Evolutionary conservation across 495 filamentous ascomycete genomes (phyloP), one percentile per base, ranked within the genome.

Genomic region (Penicillium coprophilum): DNA sequence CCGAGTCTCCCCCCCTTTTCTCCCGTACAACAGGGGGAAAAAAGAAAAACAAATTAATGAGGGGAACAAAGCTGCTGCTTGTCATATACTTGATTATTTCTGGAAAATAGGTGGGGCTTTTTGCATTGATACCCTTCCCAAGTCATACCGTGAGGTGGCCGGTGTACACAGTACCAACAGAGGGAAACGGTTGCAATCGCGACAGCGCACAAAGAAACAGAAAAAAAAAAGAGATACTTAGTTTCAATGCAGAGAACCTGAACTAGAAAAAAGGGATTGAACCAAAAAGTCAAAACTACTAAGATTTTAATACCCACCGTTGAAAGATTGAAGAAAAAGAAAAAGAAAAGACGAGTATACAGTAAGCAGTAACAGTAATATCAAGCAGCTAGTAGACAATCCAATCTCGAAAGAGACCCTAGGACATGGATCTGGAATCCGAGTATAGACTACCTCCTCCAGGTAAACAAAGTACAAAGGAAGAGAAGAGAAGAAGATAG

Each of bases 41-140:
- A 53, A 23, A 45, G 24, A 46, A 53, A 51, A 59, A 50, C 40
- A 51, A 48, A 48, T 61, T 50, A 60, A 54, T 62, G 46, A 50
- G 43, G 27, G 40, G 53, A 23, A 32, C 6, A 17, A 9, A 28
- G n/a, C 20, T n/a, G 31, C 30, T 41, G 23, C 34, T 49, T 43
- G 45, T 45, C 45, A 59, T 57, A 61, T 55, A 61, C 55, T 56
- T 30, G 55, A 51, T 60, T 62, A 53, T 31, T 61, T 53, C 47
- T 28, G 12, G n/a, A 46, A 50, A 66, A 61, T 55, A 31, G 57
- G 65, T 66, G 65, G 65, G 65, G 65, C 60, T 46, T 57, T 57
- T 36, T 47, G 51, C 55, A 57, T 59, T 56, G 56, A 56, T 50
- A 45, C 41, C n/a, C 15, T 30, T 46, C 44, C 27, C 27, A 49